Conservation (phyloP, 768 basidiomycete species). For the Hebeloma cylindrosporum region DNA sequence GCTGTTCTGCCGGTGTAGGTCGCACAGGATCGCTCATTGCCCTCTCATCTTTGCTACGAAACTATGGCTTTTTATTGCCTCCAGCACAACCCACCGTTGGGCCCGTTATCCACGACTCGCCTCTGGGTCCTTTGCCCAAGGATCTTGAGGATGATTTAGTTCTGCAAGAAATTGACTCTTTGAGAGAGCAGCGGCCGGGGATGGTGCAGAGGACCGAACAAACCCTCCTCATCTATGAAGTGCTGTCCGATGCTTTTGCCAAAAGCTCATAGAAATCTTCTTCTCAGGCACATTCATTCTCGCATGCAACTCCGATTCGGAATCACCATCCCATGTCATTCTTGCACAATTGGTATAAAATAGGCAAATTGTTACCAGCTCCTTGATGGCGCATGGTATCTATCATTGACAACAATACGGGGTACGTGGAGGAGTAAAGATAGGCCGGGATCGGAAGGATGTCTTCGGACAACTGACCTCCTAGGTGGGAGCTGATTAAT, state of each 20-base stretch:
- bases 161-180: constrained; percentile 68
- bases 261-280: constrained; percentile 4
- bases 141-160: constrained; percentile 55
- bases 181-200: constrained; percentile 77
- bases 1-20: constrained; percentile 88
- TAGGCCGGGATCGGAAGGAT: too few relatives aligned
- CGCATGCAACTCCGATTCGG: too few relatives aligned
- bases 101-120: constrained; percentile 43
- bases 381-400: too few relatives aligned
- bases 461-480: too few relatives aligned
- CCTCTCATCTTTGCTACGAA: constrained; percentile 73
- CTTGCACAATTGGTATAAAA: too few relatives aligned
- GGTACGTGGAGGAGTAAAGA: too few relatives aligned
- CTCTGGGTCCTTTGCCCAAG: constrained; percentile 57
- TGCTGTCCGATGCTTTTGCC: constrained; percentile 36
- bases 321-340: too few relatives aligned
- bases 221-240: constrained; percentile 60
- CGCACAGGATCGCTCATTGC: constrained; percentile 87
- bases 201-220: constrained; percentile 82
- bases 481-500: too few relatives aligned
- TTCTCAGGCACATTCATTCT: background rate
- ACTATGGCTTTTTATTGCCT: constrained; percentile 46
- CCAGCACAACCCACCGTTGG: constrained; percentile 30
- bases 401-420: too few relatives aligned
- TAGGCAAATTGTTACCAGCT: too few relatives aligned